phyloP scores from a whole-genome alignment of 768 basidiomycete genomes.

The Boletus tylopilopsis region DNA sequence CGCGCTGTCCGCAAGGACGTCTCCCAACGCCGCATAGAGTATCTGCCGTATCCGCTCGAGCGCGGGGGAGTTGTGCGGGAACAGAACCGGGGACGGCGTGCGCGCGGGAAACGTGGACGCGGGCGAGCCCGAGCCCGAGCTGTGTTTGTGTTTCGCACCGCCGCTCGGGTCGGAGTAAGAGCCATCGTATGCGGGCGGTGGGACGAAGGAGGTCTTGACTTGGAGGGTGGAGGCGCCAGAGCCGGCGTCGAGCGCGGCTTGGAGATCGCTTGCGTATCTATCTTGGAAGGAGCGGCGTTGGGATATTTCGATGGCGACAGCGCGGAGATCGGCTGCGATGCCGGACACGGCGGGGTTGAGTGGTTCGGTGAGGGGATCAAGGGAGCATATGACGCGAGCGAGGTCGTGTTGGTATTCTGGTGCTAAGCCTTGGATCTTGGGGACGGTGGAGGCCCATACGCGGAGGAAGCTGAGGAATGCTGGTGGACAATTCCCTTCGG shows the following conservation, averaged over 20 bases:
- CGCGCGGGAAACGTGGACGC: constrained; percentile 36
- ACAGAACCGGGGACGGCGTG: constrained; percentile 46
- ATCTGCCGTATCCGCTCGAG: constrained; percentile 84
- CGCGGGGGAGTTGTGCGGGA: constrained; percentile 38
- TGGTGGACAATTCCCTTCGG: constrained; percentile 64
- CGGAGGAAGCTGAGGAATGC: constrained; percentile 64
- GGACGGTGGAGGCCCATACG: constrained; percentile 69
- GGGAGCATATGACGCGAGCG: constrained; percentile 72
- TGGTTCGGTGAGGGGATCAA: constrained; percentile 42
- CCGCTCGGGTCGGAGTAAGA: constrained; percentile 17
- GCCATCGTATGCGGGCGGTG: constrained; percentile 63
- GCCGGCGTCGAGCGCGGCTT: constrained; percentile 75
- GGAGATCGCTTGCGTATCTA: constrained; percentile 68
- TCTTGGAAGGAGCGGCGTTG: constrained; percentile 83
- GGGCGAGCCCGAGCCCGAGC: constrained; percentile 14
- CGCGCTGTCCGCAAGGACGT: constrained; percentile 55
- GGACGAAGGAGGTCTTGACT: constrained; percentile 59
- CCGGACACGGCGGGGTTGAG: constrained; percentile 44
- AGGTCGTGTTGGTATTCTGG: constrained; percentile 78
- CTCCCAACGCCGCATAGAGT: constrained; percentile 76
- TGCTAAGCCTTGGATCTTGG: constrained; percentile 54
- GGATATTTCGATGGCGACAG: constrained; percentile 84
- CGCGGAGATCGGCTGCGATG: constrained; percentile 77
- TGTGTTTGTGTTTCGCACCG: constrained; percentile 12
- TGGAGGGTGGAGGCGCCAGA: constrained; percentile 29